These are phyloP conservation scores for Cetradonia linearis DNA, from an alignment of 495 filamentous ascomycete genomes.

Conservation along the genomic window DNA sequence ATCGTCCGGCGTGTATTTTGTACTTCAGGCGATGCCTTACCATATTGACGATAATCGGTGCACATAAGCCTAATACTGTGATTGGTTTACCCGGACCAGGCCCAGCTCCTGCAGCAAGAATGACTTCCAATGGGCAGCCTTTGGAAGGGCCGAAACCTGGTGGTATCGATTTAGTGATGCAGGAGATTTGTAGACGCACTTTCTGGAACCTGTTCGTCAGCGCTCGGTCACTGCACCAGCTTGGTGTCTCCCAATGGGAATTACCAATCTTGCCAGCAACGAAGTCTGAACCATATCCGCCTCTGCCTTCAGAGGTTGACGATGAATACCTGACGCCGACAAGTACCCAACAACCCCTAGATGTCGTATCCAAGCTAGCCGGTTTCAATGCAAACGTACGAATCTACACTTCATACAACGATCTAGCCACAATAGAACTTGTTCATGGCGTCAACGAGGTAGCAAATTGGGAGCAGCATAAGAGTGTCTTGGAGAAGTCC, in stretches of 20 bases:
- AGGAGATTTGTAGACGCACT: conserved; percentile 66
- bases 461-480: conserved; percentile 64
- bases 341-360: conserved; percentile 55
- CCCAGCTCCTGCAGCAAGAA: conserved; percentile 9
- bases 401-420: conserved; percentile 59
- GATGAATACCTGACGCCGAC: conserved; percentile 61
- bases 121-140: conserved; percentile 13
- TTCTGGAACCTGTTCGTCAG: conserved; percentile 70
- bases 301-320: conserved; percentile 68
- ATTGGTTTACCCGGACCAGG: conserved; percentile 9
- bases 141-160: conserved; percentile 23
- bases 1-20: conserved; percentile 53
- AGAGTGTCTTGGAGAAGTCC: conserved; percentile 49
- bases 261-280: conserved; percentile 61
- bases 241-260: conserved; percentile 55
- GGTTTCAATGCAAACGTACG: conserved; percentile 71
- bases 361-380: conserved; percentile 49
- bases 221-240: conserved; percentile 52
- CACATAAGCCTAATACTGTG: conserved; percentile 16
- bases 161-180: conserved; percentile 54
- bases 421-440: conserved; percentile 57
- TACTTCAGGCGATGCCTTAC: conserved; percentile 67
- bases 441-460: conserved; percentile 60
- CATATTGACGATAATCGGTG: conserved; percentile 34
- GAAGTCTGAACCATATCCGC: conserved; percentile 62